These are phyloP conservation scores for Vitis hybrid DNA, from an alignment of 177 flowering plant species.

Conservation along the genomic window DNA sequence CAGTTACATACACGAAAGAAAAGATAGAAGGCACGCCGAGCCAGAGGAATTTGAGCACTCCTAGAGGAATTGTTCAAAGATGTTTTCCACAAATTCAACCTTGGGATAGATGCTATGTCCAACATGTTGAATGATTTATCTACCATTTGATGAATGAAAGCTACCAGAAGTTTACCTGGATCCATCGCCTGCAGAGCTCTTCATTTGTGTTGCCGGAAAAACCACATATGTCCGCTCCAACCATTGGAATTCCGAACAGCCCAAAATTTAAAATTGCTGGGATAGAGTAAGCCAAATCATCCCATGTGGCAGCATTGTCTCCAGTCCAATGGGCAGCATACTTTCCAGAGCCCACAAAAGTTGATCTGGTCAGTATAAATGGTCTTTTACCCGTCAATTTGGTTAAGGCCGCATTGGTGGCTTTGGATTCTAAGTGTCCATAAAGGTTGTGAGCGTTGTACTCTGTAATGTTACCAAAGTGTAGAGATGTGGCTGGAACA, in stretches of 20 bases:
- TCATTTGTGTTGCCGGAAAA: constrained; percentile 58
- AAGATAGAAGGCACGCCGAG: neutral
- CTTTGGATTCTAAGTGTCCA: constrained; percentile 55
- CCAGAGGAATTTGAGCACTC: too few relatives aligned
- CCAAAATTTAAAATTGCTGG: constrained; percentile 66
- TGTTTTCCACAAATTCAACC: too few relatives aligned
- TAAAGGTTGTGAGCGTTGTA: constrained; percentile 67
- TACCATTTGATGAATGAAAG: too few relatives aligned
- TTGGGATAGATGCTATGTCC: too few relatives aligned
- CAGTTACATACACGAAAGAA: neutral
- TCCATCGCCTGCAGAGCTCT: constrained; percentile 83
- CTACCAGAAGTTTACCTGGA: constrained; percentile 42
- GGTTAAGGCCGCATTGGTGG: constrained; percentile 50
- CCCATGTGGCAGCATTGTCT: constrained; percentile 78
- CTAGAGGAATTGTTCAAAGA: too few relatives aligned
- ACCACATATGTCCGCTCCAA: constrained; percentile 90
- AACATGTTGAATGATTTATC: too few relatives aligned
- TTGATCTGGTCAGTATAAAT: constrained; percentile 68
- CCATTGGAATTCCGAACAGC: constrained; percentile 86
- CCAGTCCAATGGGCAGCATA: constrained; percentile 91
- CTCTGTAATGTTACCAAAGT: constrained; percentile 51
- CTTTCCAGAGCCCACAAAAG: constrained; percentile 74
- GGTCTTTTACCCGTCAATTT: constrained; percentile 52
- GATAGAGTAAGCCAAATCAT: constrained; percentile 63
- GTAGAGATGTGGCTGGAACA: constrained; percentile 51